Base-by-base conservation (phyloP, 495 filamentous ascomycete species). In the Lophiostoma macrostomum region DNA sequence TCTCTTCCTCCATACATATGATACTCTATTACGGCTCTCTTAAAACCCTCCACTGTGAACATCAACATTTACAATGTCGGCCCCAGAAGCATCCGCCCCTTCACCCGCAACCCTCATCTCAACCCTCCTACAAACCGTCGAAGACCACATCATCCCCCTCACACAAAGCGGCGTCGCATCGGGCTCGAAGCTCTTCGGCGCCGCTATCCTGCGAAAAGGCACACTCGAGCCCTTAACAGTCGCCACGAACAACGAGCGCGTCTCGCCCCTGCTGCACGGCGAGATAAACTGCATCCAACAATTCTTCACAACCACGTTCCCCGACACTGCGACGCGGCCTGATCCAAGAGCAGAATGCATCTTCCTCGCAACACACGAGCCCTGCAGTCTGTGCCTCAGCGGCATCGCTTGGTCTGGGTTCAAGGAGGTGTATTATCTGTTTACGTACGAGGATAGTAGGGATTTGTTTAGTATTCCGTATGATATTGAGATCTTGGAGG, bases 221-320 rank as follows among this genome's bases (percentile, higher is more conserved):
- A 14, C n/a, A 13, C 48, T 42, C 48, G 5, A 19, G 11, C 36
- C 48, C 7, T 18, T 52, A 2, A 42, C 48, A 4, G 37, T 52
- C 14, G 10, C 48, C 12, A 41, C 35, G 14, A 52, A 52, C 30
- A 31, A 41, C 25, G 35, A 41, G 12, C 20, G 35, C 5, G 5
- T 32, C n/a, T 52, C 48, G 2, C 48, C 48, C 2, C 37, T 52
- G n/a, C 47, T 50, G 4, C 48, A 52, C 30, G 48, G 48, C 24
- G 48, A 52, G 18, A 52, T 41, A 16, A 52, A 52, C 35, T 52
- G 48, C 37, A 52, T 52, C 12, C 48, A 41, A 22, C 25, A 31
- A 16, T 52, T 52, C 48, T 52, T 41, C 48, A 32, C 35, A n/a
- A 18, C 16, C 23, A 5, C 13, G 10, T 43, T 6, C 27, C 42